Conservation (phyloP, 805 yeast genomes). For the Nakazawaea wyomingensis region DNA sequence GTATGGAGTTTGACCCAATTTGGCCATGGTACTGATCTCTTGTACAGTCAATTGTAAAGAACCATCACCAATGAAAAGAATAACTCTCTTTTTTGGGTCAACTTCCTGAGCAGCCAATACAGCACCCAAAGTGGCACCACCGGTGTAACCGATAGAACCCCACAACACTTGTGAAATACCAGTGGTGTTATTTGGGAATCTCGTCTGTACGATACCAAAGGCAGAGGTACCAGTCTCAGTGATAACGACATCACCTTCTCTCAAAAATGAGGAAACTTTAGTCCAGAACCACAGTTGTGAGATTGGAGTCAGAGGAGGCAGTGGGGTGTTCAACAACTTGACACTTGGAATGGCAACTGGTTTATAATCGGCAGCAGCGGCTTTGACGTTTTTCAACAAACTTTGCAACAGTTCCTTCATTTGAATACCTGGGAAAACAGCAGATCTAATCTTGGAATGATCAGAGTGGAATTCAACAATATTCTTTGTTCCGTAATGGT, state of each 20-base stretch:
- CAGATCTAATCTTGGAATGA: slow-evolving; percentile 63
- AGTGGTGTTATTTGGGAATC: slow-evolving; percentile 55
- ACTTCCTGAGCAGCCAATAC: slow-evolving; percentile 62
- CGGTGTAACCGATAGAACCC: slow-evolving; percentile 72
- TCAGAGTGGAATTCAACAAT: slow-evolving; percentile 77
- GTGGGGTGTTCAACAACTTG: slow-evolving; percentile 41
- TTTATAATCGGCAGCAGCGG: slow-evolving; percentile 35
- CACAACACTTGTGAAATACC: slow-evolving; percentile 73
- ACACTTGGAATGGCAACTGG: slow-evolving; percentile 54
- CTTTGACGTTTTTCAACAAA: slow-evolving; percentile 32
- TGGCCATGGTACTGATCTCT: slow-evolving; percentile 64
- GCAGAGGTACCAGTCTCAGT: slow-evolving; percentile 76
- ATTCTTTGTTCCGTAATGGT: slow-evolving; percentile 60
- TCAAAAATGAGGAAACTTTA: slow-evolving; percentile 54
- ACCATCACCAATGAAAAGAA: slow-evolving; percentile 71
- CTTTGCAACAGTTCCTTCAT: slow-evolving; percentile 53
- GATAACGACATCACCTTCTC: slow-evolving; percentile 60
- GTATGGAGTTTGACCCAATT: slow-evolving; percentile 64
- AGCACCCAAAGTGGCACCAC: slow-evolving; percentile 67
- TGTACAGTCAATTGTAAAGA: slow-evolving; percentile 71
- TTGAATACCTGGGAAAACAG: slow-evolving; percentile 67
- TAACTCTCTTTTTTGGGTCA: slow-evolving; percentile 56
- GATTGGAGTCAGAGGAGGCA: slow-evolving; percentile 39
- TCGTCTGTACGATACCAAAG: slow-evolving; percentile 62
- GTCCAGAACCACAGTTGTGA: slow-evolving; percentile 71